A percentile compares a stretch with the other conserved stretches of the same genome.
Evolutionary conservation across 1,139 yeast species (phyloP).

Genomic region (Geotrichum aggregatum): DNA sequence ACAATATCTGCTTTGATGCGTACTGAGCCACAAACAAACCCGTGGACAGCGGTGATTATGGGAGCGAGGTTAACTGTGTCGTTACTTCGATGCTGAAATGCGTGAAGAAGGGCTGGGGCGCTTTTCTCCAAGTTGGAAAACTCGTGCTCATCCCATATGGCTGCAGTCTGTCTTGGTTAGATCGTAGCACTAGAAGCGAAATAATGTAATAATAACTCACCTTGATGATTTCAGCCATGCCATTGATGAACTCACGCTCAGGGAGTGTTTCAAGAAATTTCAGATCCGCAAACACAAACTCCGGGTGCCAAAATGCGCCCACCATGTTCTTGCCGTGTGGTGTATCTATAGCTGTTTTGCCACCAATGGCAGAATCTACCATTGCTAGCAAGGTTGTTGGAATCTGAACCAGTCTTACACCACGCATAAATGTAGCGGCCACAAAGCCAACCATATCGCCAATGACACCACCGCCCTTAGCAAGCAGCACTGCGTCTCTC

Average conservation of each 20-base stretch:
- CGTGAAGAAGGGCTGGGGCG: slow-evolving; percentile 25
- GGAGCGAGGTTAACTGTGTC: slow-evolving; percentile 54
- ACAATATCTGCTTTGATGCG: slow-evolving; percentile 92
- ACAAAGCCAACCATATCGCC: slow-evolving; percentile 99
- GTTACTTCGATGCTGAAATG: slow-evolving; percentile 12
- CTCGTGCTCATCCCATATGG: slow-evolving; percentile 91
- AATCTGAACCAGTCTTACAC: slow-evolving; percentile 86
- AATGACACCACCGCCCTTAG: slow-evolving; percentile 97
- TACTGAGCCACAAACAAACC: slow-evolving; percentile 79
- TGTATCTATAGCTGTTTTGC: slow-evolving; percentile 98
- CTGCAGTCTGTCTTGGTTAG: slow-evolving; percentile 58
- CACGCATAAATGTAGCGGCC: slow-evolving; percentile 98
- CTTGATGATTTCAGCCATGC: slow-evolving; percentile 96
- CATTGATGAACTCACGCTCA: slow-evolving; percentile 88
- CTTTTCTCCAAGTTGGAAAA: slow-evolving; percentile 77
- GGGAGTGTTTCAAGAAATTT: slow-evolving; percentile 85
- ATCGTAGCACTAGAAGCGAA: slow-evolving; percentile 1
- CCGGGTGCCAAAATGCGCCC: slow-evolving; percentile 98
- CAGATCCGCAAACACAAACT: slow-evolving; percentile 81
- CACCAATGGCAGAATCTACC: slow-evolving; percentile 98
- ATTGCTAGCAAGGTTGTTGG: slow-evolving; percentile 91
- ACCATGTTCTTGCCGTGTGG: slow-evolving; percentile 92
- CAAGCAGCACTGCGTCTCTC: slow-evolving; percentile 88
- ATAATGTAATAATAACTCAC: slow-evolving; percentile 24
- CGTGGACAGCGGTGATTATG: slow-evolving; percentile 68